Evolutionary conservation across 2,329 filamentous ascomycete species (phyloP), one percentile per base, ranked within the genome.

Genomic region (Colletotrichum sp.): DNA sequence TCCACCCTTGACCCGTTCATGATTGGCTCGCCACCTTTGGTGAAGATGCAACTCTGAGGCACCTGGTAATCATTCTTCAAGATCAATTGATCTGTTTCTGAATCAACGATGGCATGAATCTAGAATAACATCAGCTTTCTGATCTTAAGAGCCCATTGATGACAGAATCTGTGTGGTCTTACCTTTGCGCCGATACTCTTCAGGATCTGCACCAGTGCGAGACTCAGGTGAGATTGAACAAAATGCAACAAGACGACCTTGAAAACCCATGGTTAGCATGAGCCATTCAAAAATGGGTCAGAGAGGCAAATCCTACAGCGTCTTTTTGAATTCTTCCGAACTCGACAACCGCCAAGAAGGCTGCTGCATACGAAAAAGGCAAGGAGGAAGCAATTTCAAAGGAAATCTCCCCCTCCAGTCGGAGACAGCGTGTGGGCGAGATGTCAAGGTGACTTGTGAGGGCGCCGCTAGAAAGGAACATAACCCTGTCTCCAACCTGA

Each of bases 331-430:
- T 26, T 52, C 18, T 68, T 26, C 80, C 83, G 18, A 81, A 57
- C 39, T 85, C 71, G 8, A 82, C 71, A 2, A 88, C 76, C 1
- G 80, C 77, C 49, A 82, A 79, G 59, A 82, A 80, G 2, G 82
- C 85, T 0, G 85, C 87, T 16, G 76, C 69, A 63, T 78, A 86
- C 7, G 82, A 81, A 4, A 82, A 76, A 0, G 84, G 84, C 65
- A 87, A 78, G 1, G 83, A 81, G 12, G 84, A 83, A 5, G 81
- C 86, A 9, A 82, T 79, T 32, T 82, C 81, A 24, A 86, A 86
- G 6, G 69, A 75, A 72, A 86, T 77, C n/a, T 71, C 52, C 3
- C 82, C 81, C 3, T 30, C 65, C 2, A 68, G n/a, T 2, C 28
- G 44, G 13, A 57, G 65, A 32, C 65, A 68, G 5, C 21, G 30